These are phyloP conservation scores for Rauvolfia tetraphylla DNA, from an alignment of 257 asterid genomes.

Conservation along the genomic window DNA sequence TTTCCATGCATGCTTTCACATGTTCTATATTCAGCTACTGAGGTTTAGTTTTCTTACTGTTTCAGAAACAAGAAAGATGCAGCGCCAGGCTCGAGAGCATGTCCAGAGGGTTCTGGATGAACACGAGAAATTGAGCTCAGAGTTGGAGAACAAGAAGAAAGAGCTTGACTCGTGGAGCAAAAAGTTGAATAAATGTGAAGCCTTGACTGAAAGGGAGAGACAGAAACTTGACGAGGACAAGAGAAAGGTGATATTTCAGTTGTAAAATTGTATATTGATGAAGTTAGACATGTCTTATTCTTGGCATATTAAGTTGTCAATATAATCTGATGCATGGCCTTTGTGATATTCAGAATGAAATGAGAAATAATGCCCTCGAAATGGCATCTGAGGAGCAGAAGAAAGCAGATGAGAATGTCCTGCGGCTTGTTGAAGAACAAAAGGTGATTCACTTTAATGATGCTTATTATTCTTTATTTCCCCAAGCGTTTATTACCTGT, in stretches of 20 bases:
- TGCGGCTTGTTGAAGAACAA: constrained; percentile 80
- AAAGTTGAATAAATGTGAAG: constrained; percentile 78
- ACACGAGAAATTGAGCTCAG: constrained; percentile 58
- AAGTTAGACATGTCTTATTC: background rate
- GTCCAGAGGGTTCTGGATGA: constrained; percentile 62
- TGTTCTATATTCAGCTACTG: background rate
- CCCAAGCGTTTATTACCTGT: background rate
- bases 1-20: background rate
- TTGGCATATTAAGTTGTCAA: constrained; percentile 3
- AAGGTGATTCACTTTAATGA: constrained; percentile 39
- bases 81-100: constrained; percentile 65
- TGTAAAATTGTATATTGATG: constrained; percentile 4
- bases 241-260: constrained; percentile 41
- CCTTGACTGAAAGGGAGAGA: constrained; percentile 70
- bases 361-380: constrained; percentile 61
- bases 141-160: constrained; percentile 61
- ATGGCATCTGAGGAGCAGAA: constrained; percentile 82
- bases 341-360: constrained; percentile 48
- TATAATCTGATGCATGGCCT: background rate
- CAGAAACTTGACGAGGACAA: constrained; percentile 85
- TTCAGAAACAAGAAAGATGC: constrained; percentile 77
- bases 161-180: constrained; percentile 72
- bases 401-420: constrained; percentile 70
- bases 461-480: background rate
- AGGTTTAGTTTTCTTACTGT: background rate